These are phyloP conservation scores for Fusarium citri DNA, from an alignment of 2,329 filamentous ascomycete genomes.

Conservation along the genomic window DNA sequence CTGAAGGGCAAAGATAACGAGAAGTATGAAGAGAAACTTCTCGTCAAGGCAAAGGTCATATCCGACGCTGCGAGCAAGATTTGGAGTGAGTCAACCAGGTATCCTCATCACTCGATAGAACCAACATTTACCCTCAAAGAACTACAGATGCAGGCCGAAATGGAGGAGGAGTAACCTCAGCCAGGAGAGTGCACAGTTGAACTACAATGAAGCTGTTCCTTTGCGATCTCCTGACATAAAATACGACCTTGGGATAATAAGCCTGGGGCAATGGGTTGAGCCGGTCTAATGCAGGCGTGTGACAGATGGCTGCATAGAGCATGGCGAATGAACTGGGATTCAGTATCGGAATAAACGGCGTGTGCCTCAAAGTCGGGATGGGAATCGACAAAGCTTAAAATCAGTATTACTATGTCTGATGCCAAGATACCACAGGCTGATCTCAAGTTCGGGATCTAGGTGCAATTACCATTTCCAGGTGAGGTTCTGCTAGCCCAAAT, in stretches of 20 bases:
- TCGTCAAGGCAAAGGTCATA: constrained; percentile 75
- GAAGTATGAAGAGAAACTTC: constrained; percentile 72
- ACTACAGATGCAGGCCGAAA: constrained; percentile 63
- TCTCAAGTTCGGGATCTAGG: constrained; percentile 1
- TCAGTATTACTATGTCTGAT: not conserved
- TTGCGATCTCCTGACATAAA: not conserved
- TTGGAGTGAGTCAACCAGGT: constrained; percentile 66
- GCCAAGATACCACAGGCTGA: not conserved
- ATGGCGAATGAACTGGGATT: constrained; percentile 5
- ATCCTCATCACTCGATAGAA: constrained; percentile 1
- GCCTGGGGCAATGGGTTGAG: constrained; percentile 27
- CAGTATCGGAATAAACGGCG: constrained; percentile 5
- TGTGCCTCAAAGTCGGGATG: constrained; percentile 6
- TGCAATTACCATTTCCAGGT: not conserved
- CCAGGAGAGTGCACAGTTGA: not conserved
- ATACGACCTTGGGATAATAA: not conserved
- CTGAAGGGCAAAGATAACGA: constrained; percentile 66
- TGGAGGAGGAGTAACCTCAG: constrained; percentile 56
- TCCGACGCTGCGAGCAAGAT: constrained; percentile 75
- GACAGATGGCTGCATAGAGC: constrained; percentile 19
- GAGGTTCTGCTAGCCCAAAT: not conserved
- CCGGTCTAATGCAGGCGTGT: constrained; percentile 15
- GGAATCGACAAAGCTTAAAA: not conserved
- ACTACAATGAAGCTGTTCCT: not conserved
- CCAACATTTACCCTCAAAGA: constrained; percentile 49